Conservation (phyloP, 805 yeast species). For the Candida tammaniensis region DNA sequence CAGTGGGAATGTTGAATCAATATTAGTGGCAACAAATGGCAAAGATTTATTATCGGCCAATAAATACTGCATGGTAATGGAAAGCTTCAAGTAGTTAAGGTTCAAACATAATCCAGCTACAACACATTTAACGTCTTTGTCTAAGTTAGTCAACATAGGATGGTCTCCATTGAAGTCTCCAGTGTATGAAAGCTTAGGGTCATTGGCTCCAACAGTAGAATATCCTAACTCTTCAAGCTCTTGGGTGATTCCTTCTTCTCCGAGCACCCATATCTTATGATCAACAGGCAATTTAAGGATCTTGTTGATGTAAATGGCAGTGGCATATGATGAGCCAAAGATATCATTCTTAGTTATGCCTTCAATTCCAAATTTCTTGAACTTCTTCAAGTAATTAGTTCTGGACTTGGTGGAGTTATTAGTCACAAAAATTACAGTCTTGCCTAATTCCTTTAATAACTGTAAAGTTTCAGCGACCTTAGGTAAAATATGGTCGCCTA, state of each 20-base stretch:
- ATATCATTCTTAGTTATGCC: conserved; percentile 59
- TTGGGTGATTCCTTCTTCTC: conserved; percentile 80
- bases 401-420: conserved; percentile 94
- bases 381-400: conserved; percentile 69
- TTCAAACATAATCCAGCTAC: conserved; percentile 81
- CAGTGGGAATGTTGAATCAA: conserved; percentile 91
- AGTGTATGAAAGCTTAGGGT: conserved; percentile 48
- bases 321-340: conserved; percentile 89
- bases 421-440: conserved; percentile 84
- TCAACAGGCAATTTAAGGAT: conserved; percentile 71
- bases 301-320: conserved; percentile 80
- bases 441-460: conserved; percentile 51
- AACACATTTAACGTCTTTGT: conserved; percentile 79
- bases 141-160: conserved; percentile 54
- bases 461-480: conserved; percentile 71
- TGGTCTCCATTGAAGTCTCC: conserved; percentile 56
- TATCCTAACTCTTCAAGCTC: conserved; percentile 79
- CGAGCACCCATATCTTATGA: conserved; percentile 84
- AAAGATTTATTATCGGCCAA: conserved; percentile 53
- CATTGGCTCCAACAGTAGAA: conserved; percentile 78
- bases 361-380: conserved; percentile 55
- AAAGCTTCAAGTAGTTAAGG: conserved; percentile 77
- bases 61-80: conserved; percentile 79
- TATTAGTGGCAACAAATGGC: conserved; percentile 87
- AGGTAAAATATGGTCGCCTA: conserved; percentile 80